A percentile compares a stretch with the other conserved stretches of the same genome.
These are phyloP conservation scores for Davidsoniella australis DNA, from an alignment of 2,329 filamentous ascomycete species.

Conservation along the genomic window DNA sequence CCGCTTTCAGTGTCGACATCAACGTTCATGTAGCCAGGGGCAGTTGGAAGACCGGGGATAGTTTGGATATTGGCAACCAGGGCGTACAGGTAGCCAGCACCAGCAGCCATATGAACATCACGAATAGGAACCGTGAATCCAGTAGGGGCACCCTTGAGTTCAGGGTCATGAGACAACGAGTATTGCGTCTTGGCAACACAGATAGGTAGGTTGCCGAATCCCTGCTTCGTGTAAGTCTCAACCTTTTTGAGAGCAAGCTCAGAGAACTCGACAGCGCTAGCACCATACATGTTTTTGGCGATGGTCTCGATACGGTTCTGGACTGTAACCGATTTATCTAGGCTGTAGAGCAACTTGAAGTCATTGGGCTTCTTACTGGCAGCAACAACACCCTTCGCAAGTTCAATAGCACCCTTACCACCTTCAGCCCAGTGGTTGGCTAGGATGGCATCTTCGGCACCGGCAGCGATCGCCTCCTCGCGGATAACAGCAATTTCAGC, in stretches of 20 bases:
- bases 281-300: conserved; percentile 87
- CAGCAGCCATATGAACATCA: conserved; percentile 84
- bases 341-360: conserved; percentile 66
- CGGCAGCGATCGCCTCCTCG: conserved; percentile 80
- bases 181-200: conserved; percentile 99
- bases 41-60: conserved; percentile 86
- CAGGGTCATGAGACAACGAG: conserved; percentile 80
- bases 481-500: conserved; percentile 79
- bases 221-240: conserved; percentile 82
- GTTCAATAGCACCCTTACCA: conserved; percentile 72
- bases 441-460: conserved; percentile 82
- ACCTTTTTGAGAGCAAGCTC: conserved; percentile 92
- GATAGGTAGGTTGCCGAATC: conserved; percentile 82
- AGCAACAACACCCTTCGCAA: conserved; percentile 72
- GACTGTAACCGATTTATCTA: conserved; percentile 53
- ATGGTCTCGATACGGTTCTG: conserved; percentile 85
- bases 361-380: conserved; percentile 71
- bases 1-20: conserved; percentile 71
- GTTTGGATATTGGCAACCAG: conserved; percentile 96
- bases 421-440: conserved; percentile 96
- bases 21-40: conserved; percentile 88
- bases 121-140: conserved; percentile 91
- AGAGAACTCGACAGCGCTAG: conserved; percentile 75
- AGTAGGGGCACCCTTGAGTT: conserved; percentile 83
- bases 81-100: conserved; percentile 85